phyloP scores from a whole-genome alignment of 169 alveolate genomes.

The Eimeria zaria region DNA sequence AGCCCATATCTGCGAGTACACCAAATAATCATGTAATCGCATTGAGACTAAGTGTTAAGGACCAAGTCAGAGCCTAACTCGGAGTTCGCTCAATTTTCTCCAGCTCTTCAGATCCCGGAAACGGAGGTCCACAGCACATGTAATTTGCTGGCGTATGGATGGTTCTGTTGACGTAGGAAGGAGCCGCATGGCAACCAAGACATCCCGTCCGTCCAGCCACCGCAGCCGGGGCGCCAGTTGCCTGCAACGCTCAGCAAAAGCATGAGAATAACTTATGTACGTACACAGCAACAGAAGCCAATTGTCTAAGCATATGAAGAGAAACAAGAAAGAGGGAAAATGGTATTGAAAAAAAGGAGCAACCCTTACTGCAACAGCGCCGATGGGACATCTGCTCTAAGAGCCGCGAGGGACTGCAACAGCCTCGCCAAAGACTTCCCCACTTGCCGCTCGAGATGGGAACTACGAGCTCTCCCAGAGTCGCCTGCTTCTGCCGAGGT shows the following conservation, averaged over 20 bases:
- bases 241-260: conserved; percentile 2
- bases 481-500: not conserved
- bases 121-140: conserved; percentile 54
- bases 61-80: conserved; percentile 19
- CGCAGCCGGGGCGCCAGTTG: conserved; percentile 32
- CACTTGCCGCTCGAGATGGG: conserved; percentile 23
- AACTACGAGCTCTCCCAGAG: not conserved
- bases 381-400: conserved; percentile 16
- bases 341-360: not conserved
- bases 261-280: not conserved
- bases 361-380: conserved; percentile 44
- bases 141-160: conserved; percentile 30
- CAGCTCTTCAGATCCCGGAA: conserved; percentile 69
- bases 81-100: conserved; percentile 24
- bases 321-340: not conserved
- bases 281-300: not conserved
- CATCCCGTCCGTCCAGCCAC: conserved; percentile 33
- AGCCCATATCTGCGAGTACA: not conserved
- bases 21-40: not conserved
- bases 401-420: conserved; percentile 58
- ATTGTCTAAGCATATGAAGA: not conserved
- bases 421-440: conserved; percentile 58
- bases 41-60: not conserved
- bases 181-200: conserved; percentile 12
- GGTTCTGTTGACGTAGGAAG: conserved; percentile 5